phyloP scores from a whole-genome alignment of 768 basidiomycete genomes.

The Mycena vitilis region DNA sequence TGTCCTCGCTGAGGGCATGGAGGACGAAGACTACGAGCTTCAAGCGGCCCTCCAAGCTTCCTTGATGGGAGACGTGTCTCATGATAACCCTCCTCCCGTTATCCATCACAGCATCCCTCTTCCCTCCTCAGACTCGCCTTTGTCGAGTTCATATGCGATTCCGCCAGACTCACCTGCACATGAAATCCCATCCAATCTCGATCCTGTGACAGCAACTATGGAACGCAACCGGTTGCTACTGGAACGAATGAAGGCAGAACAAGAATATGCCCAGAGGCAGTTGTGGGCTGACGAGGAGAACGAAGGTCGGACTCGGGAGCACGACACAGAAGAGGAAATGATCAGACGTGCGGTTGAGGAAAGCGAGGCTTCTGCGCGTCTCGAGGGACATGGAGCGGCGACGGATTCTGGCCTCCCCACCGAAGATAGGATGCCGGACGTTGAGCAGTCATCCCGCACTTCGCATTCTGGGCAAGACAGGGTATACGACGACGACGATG shows the following conservation, averaged over 20 bases:
- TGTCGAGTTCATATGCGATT: slow-evolving; percentile 32
- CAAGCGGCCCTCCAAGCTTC: slow-evolving; percentile 92
- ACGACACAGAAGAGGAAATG: slow-evolving; percentile 68
- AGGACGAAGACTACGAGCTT: slow-evolving; percentile 89
- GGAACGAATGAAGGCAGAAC: slow-evolving; percentile 72
- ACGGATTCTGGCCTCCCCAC: slow-evolving; percentile 35
- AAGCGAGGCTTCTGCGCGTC: slow-evolving; percentile 60
- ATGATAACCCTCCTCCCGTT: slow-evolving; percentile 41
- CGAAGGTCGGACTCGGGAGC: slow-evolving; percentile 49
- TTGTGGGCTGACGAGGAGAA: slow-evolving; percentile 56
- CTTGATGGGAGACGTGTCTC: slow-evolving; percentile 51
- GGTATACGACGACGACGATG: slow-evolving; percentile 89
- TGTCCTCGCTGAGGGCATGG: slow-evolving; percentile 56
- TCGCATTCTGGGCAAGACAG: slow-evolving; percentile 44
- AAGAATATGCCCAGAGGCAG: slow-evolving; percentile 75
- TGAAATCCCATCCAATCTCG: slow-evolving; percentile 46
- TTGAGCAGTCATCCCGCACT: slow-evolving; percentile 8
- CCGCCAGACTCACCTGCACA: slow-evolving; percentile 30
- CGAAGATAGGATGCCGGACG: slow-evolving; percentile 37
- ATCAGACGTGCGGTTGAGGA: slow-evolving; percentile 70
- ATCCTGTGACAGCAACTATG: slow-evolving; percentile 76
- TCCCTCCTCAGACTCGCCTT: slow-evolving; percentile 35
- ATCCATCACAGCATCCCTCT: slow-evolving; percentile 43
- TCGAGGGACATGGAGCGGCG: slow-evolving; percentile 38
- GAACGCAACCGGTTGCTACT: slow-evolving; percentile 70